Evolutionary conservation across 2,329 filamentous ascomycete genomes (phyloP).

Genomic region (Penicillium sp.): DNA sequence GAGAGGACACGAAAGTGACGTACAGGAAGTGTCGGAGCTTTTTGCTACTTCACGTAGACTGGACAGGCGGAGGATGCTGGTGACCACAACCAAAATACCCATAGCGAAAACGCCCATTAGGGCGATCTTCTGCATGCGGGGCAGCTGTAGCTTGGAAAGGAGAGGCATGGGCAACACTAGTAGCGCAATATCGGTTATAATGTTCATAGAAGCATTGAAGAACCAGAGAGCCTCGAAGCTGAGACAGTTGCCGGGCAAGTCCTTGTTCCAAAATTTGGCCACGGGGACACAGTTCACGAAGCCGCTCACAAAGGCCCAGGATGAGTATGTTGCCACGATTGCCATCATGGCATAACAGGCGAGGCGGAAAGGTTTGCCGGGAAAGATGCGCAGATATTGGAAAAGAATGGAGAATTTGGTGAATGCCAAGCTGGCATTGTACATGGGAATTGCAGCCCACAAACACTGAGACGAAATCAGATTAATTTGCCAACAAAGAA

Average conservation of each 20-base stretch:
- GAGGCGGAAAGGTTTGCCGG: slow-evolving; percentile 28
- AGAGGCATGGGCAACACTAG: slow-evolving; percentile 44
- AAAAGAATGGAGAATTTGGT: slow-evolving; percentile 48
- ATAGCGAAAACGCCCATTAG: slow-evolving; percentile 44
- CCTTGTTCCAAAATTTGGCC: slow-evolving; percentile 42
- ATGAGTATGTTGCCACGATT: slow-evolving; percentile 28
- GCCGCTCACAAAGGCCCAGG: slow-evolving; percentile 38
- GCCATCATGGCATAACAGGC: slow-evolving; percentile 36
- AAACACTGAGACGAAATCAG: slow-evolving; percentile 19
- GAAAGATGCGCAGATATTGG: slow-evolving; percentile 48
- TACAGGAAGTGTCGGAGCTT: slow-evolving; percentile 30
- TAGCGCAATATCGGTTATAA: slow-evolving; percentile 43
- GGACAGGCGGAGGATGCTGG: slow-evolving; percentile 31
- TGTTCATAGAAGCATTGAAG: slow-evolving; percentile 44
- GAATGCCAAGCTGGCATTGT: slow-evolving; percentile 33
- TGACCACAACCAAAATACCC: slow-evolving; percentile 40
- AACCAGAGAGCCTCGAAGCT: slow-evolving; percentile 42
- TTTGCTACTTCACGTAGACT: slow-evolving; percentile 25
- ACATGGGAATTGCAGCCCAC: slow-evolving; percentile 34
- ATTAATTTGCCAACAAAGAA: neutral
- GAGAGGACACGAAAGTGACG: neutral
- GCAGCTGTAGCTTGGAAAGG: slow-evolving; percentile 40
- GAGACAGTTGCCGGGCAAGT: slow-evolving; percentile 37
- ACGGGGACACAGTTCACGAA: slow-evolving; percentile 44
- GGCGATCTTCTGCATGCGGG: slow-evolving; percentile 41